These are phyloP conservation scores for Bombardia bombarda DNA, from an alignment of 495 filamentous ascomycete species.

Conservation along the genomic window DNA sequence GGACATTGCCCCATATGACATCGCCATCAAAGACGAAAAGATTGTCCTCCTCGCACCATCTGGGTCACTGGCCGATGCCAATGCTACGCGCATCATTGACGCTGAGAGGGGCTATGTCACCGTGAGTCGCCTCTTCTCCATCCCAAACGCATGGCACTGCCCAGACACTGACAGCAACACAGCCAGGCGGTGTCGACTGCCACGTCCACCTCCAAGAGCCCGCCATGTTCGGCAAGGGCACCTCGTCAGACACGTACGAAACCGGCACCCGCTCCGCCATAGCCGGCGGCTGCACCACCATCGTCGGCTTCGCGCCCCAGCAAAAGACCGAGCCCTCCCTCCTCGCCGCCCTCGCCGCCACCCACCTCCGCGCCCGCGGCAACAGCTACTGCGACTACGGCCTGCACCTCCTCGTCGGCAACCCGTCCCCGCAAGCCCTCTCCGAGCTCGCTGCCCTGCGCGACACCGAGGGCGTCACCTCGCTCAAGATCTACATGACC, in stretches of 20 bases:
- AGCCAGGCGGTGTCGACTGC: slow-evolving; percentile 34
- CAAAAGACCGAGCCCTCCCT: slow-evolving; percentile 41
- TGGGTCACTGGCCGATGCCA: slow-evolving; percentile 8
- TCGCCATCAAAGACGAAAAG: slow-evolving; percentile 46
- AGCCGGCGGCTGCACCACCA: slow-evolving; percentile 53
- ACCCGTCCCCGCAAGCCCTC: slow-evolving; percentile 37
- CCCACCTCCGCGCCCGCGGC: slow-evolving; percentile 36
- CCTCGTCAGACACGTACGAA: slow-evolving; percentile 43
- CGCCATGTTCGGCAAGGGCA: slow-evolving; percentile 40
- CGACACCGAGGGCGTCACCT: slow-evolving; percentile 42
- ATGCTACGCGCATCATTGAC: not conserved
- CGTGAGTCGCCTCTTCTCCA: slow-evolving; percentile 15
- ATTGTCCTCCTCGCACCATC: slow-evolving; percentile 36
- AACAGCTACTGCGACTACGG: slow-evolving; percentile 52
- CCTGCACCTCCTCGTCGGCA: slow-evolving; percentile 53
- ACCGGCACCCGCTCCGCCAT: slow-evolving; percentile 44
- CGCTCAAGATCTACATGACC: slow-evolving; percentile 58
- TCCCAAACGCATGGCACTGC: not conserved
- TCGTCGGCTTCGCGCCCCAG: slow-evolving; percentile 52
- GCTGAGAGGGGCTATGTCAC: slow-evolving; percentile 37
- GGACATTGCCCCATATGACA: slow-evolving; percentile 38
- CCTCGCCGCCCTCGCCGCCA: slow-evolving; percentile 36
- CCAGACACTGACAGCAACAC: not conserved
- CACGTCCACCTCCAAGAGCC: slow-evolving; percentile 40
- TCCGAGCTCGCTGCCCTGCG: slow-evolving; percentile 35